Evolutionary conservation across 441 rosid genomes (phyloP), one percentile per base, ranked within the genome.

Genomic region (Erodium trifolium): DNA sequence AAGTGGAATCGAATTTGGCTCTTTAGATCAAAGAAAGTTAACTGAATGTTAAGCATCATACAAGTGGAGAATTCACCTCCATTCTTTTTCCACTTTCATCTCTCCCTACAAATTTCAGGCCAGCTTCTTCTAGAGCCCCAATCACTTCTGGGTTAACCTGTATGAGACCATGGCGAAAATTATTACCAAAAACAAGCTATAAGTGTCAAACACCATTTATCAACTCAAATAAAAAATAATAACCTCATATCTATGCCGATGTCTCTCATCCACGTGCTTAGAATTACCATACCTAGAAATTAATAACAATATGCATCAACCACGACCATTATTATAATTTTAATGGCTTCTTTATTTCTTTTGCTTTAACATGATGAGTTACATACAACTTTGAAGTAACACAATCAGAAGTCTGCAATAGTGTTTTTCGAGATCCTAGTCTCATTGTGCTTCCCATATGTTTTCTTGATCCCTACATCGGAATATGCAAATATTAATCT

Each of bases 391-490:
- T 86, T 39, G 91, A 86, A 75, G 93, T 78, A 68, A 88, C 68
- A 73, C 87, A 84, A 78, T 86, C 86, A 71, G 67, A 78, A 31
- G 79, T 83, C 76, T 82, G 83, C 60, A 88, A 77, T 49, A 82
- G 77, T n/a, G 93, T 88, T 73, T 77, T 83, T 65, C 93, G 88
- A 64, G 88, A 83, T 78, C 93, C 93, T 69, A 86, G 74, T 77
- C 93, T 84, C 93, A 88, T 88, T 72, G 93, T 88, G 81, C 90
- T 88, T 80, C 93, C 93, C 93, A 86, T 86, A 76, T 86, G 93
- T 0, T 91, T 86, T 80, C 87, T 83, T 77, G 91, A 88, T 67
- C 93, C 89, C 90, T 86, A 80, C 67, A 67, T 72, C 13, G 12
- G 55, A 60, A 64, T 12, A 41, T 63, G 65, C 64, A 72, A 3